Base-by-base conservation (phyloP, 1,284 basidiomycete genomes). In the Takashimella tepidaria region DNA sequence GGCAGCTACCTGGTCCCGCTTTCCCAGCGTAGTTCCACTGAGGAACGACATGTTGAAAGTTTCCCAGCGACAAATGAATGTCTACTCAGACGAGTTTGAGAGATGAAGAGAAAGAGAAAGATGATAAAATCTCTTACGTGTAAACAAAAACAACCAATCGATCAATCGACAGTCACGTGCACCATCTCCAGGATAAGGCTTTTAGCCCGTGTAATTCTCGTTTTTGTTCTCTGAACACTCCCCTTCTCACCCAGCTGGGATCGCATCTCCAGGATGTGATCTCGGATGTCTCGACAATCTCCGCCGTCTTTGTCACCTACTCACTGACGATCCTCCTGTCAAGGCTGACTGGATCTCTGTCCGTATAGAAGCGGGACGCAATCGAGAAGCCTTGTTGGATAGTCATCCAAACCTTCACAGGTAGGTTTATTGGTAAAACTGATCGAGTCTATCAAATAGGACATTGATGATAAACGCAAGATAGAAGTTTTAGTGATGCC, bases 171-270 rank as follows among this genome's bases (percentile, higher is more conserved):
- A 37, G 31, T 37, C 31, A 37, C 16, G 31, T 37, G 69, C 24
- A 46, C 69, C 6, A 68, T 69, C 10, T 63, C 69, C 57, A 52
- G 56, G 19, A 26, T 71, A 20, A 70, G 70, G 49, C 60, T 72
- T 55, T 44, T 58, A 4, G 68, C 71, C 24, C 58, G 59, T 1
- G 22, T 58, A 12, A 41, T 49, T 8, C 62, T 82, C 24, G 82
- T 81, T 5, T 56, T 50, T 21, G 44, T 62, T 42, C 61, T 55
- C 49, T 49, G 54, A 13, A 37, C 10, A 8, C 66, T 43, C 78
- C 82, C 51, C 76, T 83, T 46, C 83, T 84, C 71, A 69, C 85
- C 63, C 81, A 83, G 41, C 78, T 77, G 64, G 84, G 31, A 81
- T 85, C 13, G 76, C 83, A 1, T 79, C 80, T 24, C 41, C 41